phyloP scores from a whole-genome alignment of 2,329 filamentous ascomycete genomes.

The Mycosphaerelloides madeirae region DNA sequence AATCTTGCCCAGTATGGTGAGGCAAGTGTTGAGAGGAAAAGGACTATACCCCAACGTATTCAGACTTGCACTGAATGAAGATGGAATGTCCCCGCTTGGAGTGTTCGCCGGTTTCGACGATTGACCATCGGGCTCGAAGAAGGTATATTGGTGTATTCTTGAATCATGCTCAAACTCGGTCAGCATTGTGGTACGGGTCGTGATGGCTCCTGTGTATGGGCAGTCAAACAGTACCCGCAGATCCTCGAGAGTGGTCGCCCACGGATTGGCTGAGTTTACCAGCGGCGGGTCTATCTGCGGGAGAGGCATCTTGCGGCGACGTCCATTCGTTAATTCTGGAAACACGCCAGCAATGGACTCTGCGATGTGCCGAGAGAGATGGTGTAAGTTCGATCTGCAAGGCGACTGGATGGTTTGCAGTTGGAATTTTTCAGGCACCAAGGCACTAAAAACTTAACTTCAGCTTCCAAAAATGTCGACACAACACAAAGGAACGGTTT shows the following conservation, averaged over 20 bases:
- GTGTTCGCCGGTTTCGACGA: constrained; percentile 15
- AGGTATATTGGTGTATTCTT: constrained; percentile 58
- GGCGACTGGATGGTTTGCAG: too few relatives aligned
- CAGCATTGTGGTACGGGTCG: constrained; percentile 65
- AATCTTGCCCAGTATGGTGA: constrained; percentile 46
- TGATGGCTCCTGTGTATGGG: constrained; percentile 65
- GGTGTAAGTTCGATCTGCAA: too few relatives aligned
- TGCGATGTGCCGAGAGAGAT: too few relatives aligned
- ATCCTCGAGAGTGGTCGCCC: constrained; percentile 64
- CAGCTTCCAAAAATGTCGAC: too few relatives aligned
- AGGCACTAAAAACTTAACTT: too few relatives aligned
- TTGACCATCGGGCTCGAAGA: constrained; percentile 53
- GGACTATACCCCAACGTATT: constrained; percentile 76
- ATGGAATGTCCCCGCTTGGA: constrained; percentile 26
- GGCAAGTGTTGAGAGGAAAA: constrained; percentile 54
- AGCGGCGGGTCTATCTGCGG: constrained; percentile 60
- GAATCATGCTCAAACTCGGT: constrained; percentile 61
- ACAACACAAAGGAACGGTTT: too few relatives aligned
- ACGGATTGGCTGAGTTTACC: constrained; percentile 70
- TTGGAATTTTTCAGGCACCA: too few relatives aligned
- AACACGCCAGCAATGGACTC: too few relatives aligned
- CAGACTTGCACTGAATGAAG: constrained; percentile 35
- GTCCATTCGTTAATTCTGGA: too few relatives aligned
- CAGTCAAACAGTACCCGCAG: constrained; percentile 58
- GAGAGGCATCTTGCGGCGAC: constrained; percentile 30